These are phyloP conservation scores for Kodamaea derodonti DNA, from an alignment of 1,139 yeast genomes.

Conservation along the genomic window DNA sequence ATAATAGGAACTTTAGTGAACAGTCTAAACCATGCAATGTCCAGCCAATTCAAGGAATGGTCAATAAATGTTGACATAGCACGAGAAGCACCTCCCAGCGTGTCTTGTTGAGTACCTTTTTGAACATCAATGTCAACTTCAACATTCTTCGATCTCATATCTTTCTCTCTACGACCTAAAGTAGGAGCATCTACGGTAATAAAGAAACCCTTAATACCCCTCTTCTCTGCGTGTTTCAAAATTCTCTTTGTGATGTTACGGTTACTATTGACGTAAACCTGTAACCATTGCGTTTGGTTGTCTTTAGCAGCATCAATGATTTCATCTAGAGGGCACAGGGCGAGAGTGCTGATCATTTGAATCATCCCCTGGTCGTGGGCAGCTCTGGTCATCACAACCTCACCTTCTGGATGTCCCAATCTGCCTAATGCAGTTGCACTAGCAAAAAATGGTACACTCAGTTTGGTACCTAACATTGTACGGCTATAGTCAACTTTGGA, in stretches of 20 bases:
- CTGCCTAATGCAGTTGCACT: constrained; percentile 81
- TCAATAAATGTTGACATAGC: constrained; percentile 80
- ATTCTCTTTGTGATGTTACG: constrained; percentile 57
- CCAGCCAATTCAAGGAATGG: constrained; percentile 64
- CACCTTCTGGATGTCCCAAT: constrained; percentile 78
- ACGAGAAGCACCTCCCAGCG: constrained; percentile 81
- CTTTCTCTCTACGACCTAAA: constrained; percentile 85
- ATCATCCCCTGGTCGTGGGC: constrained; percentile 64
- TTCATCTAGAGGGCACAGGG: constrained; percentile 75
- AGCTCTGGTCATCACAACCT: constrained; percentile 69
- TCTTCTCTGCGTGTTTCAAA: constrained; percentile 65
- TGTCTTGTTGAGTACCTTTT: constrained; percentile 10
- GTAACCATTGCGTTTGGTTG: constrained; percentile 77
- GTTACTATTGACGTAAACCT: constrained; percentile 74
- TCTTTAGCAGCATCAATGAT: constrained; percentile 55
- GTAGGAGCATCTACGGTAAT: constrained; percentile 95
- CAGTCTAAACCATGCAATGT: constrained; percentile 51
- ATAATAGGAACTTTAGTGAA: constrained; percentile 61
- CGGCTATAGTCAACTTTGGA: constrained; percentile 34
- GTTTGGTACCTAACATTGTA: constrained; percentile 38
- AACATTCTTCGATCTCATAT: constrained; percentile 41
- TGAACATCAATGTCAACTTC: constrained; percentile 58
- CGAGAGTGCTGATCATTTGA: constrained; percentile 80
- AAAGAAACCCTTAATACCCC: constrained; percentile 77
- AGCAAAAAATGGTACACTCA: constrained; percentile 60